Evolutionary conservation across 768 basidiomycete species (phyloP), one percentile per base, ranked within the genome.

Genomic region (Grammothele lineata): DNA sequence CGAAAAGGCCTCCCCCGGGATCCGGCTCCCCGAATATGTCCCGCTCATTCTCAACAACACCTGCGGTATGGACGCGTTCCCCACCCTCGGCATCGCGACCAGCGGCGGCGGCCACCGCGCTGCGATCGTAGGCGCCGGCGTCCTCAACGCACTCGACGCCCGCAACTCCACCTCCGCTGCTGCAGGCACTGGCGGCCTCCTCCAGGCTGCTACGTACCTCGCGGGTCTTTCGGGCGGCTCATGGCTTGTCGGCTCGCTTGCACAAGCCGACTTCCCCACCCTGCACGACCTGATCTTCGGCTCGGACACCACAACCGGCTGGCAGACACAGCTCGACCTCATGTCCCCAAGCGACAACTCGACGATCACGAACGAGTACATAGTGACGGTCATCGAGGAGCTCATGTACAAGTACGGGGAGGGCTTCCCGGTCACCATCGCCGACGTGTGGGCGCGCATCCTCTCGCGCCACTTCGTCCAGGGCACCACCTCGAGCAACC

Each of bases 381-480:
- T 72, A 62, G 78, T 74, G 51, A 69, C 82, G 46, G 67, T 74
- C 51, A 69, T 83, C 4, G 84, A 81, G 49, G 81, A 79, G 14
- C 55, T 71, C 8, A 50, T 66, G 11, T 76, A 75, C 40, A 67
- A 86, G 81, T 79, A 50, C 56, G 78, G 68, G 15, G 53, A 49
- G 0, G 63, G 60, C n/a, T 60, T 58, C 35, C 57, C 46, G 22
- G 52, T 47, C n/a, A 54, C 56, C 45, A 48, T 85, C 38, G 77
- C 77, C 1, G 85, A 88, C 57, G 66, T 79, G 5, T 87, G 81
- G 74, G 69, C 74, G 0, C 77, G 83, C 1, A 75, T 80, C 61
- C 72, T 89, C 30, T 75, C 82, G 1, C 83, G 83, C 53, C 87
- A 90, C 61, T 88, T 88, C 56, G 66, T 85, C 48, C 86, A 81